A percentile compares a stretch with the other conserved stretches of the same genome.
Conservation (phyloP, 768 basidiomycete species). For the Amyloporia xantha region DNA sequence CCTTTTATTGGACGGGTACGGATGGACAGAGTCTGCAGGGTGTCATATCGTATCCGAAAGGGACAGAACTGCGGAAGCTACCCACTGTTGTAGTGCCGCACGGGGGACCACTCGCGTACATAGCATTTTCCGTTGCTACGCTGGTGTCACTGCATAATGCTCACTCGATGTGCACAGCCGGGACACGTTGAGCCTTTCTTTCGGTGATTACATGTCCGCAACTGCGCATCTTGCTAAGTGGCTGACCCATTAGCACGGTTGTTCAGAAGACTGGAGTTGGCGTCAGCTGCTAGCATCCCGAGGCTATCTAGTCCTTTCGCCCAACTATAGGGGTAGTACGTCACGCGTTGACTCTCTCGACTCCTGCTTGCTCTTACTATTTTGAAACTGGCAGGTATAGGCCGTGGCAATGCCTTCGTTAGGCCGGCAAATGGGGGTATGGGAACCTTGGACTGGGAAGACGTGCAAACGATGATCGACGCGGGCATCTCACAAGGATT, state of each 20-base stretch:
- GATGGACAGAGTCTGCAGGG: conserved; percentile 3
- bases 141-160: neutral
- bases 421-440: conserved; percentile 2
- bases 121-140: neutral
- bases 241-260: neutral
- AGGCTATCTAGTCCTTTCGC: conserved; percentile 1
- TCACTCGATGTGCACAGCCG: neutral
- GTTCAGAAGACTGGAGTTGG: conserved; percentile 2
- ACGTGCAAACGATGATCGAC: conserved; percentile 3
- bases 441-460: conserved; percentile 3
- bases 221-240: neutral
- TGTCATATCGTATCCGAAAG: neutral
- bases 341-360: too few relatives aligned
- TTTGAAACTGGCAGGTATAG: neutral
- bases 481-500: neutral
- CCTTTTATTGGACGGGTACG: neutral
- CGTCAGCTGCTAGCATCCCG: conserved; percentile 1
- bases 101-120: neutral
- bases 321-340: conserved; percentile 6
- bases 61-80: neutral
- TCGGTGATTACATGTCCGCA: neutral
- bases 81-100: conserved; percentile 3
- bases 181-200: neutral
- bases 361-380: neutral
- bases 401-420: conserved; percentile 1